Base-by-base conservation (phyloP, 805 yeast species). In the Candida andamanensis region DNA sequence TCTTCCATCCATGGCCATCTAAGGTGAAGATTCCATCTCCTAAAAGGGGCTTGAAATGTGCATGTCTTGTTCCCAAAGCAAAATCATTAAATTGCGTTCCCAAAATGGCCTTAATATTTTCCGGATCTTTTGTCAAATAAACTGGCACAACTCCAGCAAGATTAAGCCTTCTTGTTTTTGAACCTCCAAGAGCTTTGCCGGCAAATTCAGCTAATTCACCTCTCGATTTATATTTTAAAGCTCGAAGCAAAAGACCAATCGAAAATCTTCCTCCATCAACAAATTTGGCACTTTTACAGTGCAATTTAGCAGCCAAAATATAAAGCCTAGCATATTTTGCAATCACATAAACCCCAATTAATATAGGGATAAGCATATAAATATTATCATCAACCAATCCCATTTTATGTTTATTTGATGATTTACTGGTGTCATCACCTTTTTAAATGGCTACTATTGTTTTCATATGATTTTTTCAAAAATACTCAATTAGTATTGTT, bases 11-110 rank as follows among this genome's bases (percentile, higher is more conserved):
- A 15, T 41, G 47, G 15, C 58, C 56, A 36, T 60, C 67, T 19
- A 60, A 47, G 12, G 67, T 59, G 42, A 61, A 61, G 17, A 61
- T 54, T 3, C 66, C 65, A 34, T 59, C 61, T 4, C 66, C 68
- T 23, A 60, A 46, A 4, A 59, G 43, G 17, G 62, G 62, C 17
- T 42, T 36, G 39, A 58, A 56, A 30, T 49, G 56, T 4, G 47
- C 44, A 39, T 54, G 60, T 40, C 66, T 54, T 1, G 47, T 33
- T 11, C 65, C 66, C 4, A 59, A 40, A 17, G 45, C 52, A 41
- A 58, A 61, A 32, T 60, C 64, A 34, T 51, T 50, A 39, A 61
- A 60, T 39, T 61, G 65, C 14, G 65, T 60, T 14, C 61, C 62
- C 33, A 60, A 52, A 11, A 61, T 25, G 2, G 66, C 64, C 38